These are phyloP conservation scores for Trichosporon faecale DNA, from an alignment of 1,284 basidiomycete species.

Conservation along the genomic window DNA sequence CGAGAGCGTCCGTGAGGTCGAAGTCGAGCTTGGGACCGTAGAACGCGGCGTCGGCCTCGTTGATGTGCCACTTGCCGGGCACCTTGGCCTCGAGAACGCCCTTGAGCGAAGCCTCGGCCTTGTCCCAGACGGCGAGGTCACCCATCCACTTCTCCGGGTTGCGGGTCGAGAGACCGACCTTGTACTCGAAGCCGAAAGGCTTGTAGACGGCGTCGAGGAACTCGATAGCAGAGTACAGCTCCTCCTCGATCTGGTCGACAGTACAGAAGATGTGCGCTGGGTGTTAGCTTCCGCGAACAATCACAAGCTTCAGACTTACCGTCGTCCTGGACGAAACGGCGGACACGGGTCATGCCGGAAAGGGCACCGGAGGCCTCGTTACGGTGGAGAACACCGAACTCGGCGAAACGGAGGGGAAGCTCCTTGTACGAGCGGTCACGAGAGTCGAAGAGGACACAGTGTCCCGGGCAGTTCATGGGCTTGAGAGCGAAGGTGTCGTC, in stretches of 20 bases:
- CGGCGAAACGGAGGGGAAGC: slow-evolving; percentile 93
- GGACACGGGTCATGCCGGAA: slow-evolving; percentile 87
- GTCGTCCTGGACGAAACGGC: slow-evolving; percentile 96
- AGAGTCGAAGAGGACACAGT: slow-evolving; percentile 93
- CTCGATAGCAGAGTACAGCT: slow-evolving; percentile 84
- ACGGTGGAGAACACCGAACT: slow-evolving; percentile 96
- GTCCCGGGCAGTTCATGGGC: slow-evolving; percentile 99
- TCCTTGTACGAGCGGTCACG: slow-evolving; percentile 94
- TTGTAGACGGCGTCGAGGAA: slow-evolving; percentile 94
- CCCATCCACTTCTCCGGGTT: slow-evolving; percentile 90
- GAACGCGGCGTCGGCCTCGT: slow-evolving; percentile 96
- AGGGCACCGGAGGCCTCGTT: slow-evolving; percentile 96
- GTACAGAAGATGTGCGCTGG: slow-evolving; percentile 78
- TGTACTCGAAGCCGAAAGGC: slow-evolving; percentile 96
- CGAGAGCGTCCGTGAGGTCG: slow-evolving; percentile 88
- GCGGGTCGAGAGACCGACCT: slow-evolving; percentile 90
- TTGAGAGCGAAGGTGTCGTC: slow-evolving; percentile 93
- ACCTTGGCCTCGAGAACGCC: slow-evolving; percentile 81
- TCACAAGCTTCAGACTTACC: slow-evolving; percentile 48
- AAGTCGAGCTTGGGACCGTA: slow-evolving; percentile 96
- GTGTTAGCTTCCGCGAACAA: background rate
- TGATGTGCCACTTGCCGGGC: slow-evolving; percentile 87
- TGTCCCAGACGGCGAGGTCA: slow-evolving; percentile 82
- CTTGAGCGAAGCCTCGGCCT: slow-evolving; percentile 79
- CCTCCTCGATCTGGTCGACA: slow-evolving; percentile 83